phyloP scores from a whole-genome alignment of 306 rosid species.

The Glycine latifolia region DNA sequence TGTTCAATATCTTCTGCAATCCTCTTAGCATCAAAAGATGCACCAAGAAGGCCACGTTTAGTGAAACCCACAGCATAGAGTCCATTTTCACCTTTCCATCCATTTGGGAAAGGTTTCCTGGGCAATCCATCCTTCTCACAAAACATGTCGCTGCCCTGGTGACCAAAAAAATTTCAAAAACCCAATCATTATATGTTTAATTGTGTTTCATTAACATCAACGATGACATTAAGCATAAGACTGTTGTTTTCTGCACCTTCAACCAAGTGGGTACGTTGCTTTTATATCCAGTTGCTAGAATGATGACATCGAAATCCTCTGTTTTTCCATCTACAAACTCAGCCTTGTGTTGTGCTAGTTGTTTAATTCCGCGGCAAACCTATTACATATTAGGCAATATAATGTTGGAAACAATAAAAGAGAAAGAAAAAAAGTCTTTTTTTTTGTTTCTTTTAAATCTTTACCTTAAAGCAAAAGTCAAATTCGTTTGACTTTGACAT shows the following conservation, averaged over 20 bases:
- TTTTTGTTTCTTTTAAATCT: not conserved
- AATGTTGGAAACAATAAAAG: not conserved
- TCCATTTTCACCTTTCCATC: slow-evolving; percentile 79
- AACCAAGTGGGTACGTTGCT: slow-evolving; percentile 80
- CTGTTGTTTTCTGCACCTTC: slow-evolving; percentile 49
- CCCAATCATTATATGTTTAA: not conserved
- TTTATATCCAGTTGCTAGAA: slow-evolving; percentile 77
- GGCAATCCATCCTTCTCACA: slow-evolving; percentile 71
- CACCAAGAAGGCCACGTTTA: slow-evolving; percentile 74
- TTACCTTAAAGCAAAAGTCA: no score
- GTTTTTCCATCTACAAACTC: slow-evolving; percentile 73
- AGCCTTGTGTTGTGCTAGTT: slow-evolving; percentile 52
- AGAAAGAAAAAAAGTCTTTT: no score
- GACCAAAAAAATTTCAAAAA: not conserved
- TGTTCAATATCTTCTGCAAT: slow-evolving; percentile 66
- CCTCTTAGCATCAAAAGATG: slow-evolving; percentile 65
- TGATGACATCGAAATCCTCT: slow-evolving; percentile 67
- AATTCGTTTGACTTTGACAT: slow-evolving; percentile 2
- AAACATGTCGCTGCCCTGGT: slow-evolving; percentile 64
- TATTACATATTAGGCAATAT: slow-evolving; percentile 16
- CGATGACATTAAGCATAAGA: no score
- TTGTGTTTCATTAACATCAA: no score
- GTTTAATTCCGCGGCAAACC: slow-evolving; percentile 67
- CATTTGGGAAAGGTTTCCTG: slow-evolving; percentile 59
- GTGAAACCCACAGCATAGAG: slow-evolving; percentile 72